Base-by-base conservation (phyloP, 2,329 filamentous ascomycete genomes). In the Diaporthe citrichinensis region DNA sequence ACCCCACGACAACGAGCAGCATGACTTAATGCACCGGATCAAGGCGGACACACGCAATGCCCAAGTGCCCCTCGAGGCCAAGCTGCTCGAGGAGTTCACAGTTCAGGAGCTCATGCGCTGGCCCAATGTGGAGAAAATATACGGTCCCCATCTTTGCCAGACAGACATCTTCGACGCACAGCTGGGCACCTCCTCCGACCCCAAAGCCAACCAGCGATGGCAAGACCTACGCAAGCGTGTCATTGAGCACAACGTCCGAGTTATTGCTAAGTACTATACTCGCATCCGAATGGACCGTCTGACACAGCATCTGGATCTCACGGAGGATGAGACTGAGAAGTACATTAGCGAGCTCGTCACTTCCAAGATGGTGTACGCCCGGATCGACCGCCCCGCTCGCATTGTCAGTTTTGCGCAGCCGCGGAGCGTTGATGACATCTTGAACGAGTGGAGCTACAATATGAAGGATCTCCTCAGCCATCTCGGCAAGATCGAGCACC, bases 401-500 rank as follows among this genome's bases (percentile, higher is more conserved):
- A 91, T 98, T 77, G 95, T 99, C 81, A 98, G 90, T 85, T 99
- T 99, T 82, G 95, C 96, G 78, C 97, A 98, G 89, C 95, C 96
- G 71, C 92, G 96, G 78, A 96, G 98, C 85, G 95, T 96, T 1
- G 97, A 99, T 82, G 97, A 99, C 85, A 92, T 98, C 72, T 87
- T 99, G 82, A 99, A 99, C 83, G 97, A 99, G 86, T 99, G 97
- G 97, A 98, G 95, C 84, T 93, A 94, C 81, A 98, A 98, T 85
- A 98, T 85, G 92, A 84, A 84, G 82, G 94, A 91, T 80, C 85
- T 96, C 80, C 85, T 96, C 75, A 93, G 93, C n/a, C 85, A 95
- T 76, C 83, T 96, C 80, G 94, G 96, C 88, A 88, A 94, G 69
- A 97, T 99, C 77, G 97, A 99, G 83, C 97, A 99, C 85, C 89